Evolutionary conservation across 495 filamentous ascomycete species (phyloP).

Genomic region (Lentithecium fluviatile): DNA sequence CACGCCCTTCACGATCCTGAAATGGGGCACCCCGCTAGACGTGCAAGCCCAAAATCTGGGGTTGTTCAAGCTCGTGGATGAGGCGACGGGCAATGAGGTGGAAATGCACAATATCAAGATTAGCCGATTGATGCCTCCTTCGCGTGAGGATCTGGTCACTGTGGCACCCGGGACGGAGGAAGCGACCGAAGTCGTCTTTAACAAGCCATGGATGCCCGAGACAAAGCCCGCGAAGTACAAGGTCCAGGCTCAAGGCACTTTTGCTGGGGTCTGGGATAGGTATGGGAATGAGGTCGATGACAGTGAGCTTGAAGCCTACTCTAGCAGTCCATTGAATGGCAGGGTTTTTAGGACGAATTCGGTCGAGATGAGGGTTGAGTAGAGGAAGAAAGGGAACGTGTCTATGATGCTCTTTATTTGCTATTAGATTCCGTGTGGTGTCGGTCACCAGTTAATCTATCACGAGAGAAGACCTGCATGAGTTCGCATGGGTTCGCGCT

Average conservation of each 20-base stretch:
- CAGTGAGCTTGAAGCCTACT: slow-evolving; percentile 21
- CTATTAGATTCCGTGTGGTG: too few relatives aligned
- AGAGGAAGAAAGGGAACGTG: slow-evolving; percentile 31
- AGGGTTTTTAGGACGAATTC: slow-evolving; percentile 15
- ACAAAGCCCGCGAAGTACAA: slow-evolving; percentile 21
- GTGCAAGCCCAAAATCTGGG: slow-evolving; percentile 24
- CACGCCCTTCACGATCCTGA: slow-evolving; percentile 27
- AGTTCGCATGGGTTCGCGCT: too few relatives aligned
- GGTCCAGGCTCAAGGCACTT: slow-evolving; percentile 15
- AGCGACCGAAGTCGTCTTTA: slow-evolving; percentile 22
- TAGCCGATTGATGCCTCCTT: slow-evolving; percentile 25
- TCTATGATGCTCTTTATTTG: too few relatives aligned
- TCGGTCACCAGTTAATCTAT: too few relatives aligned
- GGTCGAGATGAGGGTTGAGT: slow-evolving; percentile 20
- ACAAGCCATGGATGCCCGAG: slow-evolving; percentile 27
- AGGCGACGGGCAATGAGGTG: slow-evolving; percentile 18
- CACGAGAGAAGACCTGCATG: too few relatives aligned
- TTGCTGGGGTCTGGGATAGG: slow-evolving; percentile 30
- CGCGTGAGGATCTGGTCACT: slow-evolving; percentile 19
- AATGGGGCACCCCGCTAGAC: slow-evolving; percentile 34
- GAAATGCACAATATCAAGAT: slow-evolving; percentile 19
- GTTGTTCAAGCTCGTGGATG: slow-evolving; percentile 20
- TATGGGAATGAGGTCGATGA: slow-evolving; percentile 10
- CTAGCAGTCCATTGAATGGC: not conserved
- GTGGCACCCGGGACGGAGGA: slow-evolving; percentile 25